Percentiles rank a stretch among this genome's conserved stretches.
Evolutionary conservation across 306 rosid species (phyloP).

Genomic region (Lagenaria siceraria): DNA sequence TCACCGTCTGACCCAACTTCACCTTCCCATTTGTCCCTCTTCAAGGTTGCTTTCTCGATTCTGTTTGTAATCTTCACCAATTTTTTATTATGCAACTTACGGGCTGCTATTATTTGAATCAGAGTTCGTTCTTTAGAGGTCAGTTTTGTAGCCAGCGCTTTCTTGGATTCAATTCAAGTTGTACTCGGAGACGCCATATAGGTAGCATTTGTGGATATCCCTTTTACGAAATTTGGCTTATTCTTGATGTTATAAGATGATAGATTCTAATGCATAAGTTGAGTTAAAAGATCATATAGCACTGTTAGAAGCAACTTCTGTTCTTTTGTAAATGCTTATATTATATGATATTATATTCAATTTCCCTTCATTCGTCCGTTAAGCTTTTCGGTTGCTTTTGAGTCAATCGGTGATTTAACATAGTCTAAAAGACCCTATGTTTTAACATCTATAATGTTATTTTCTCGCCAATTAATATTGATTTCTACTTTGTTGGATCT

Average conservation of each 20-base stretch:
- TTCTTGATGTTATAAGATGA: neutral
- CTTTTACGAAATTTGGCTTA: neutral
- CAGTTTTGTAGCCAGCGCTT: constrained; percentile 27
- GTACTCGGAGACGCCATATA: constrained; percentile 31
- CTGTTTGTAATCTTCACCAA: neutral
- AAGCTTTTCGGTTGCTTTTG: too few relatives aligned
- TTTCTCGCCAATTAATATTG: too few relatives aligned
- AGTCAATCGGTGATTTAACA: too few relatives aligned
- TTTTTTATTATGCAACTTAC: neutral
- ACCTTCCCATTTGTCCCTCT: constrained; percentile 20
- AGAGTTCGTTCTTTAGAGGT: constrained; percentile 42
- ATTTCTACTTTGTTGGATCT: too few relatives aligned
- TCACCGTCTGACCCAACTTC: constrained; percentile 19
- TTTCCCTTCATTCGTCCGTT: too few relatives aligned
- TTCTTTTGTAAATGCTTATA: too few relatives aligned
- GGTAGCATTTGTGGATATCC: constrained; percentile 21
- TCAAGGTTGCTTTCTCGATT: constrained; percentile 22
- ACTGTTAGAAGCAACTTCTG: neutral
- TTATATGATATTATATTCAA: too few relatives aligned
- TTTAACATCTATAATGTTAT: too few relatives aligned
- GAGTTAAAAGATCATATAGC: neutral
- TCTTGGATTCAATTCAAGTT: constrained; percentile 21
- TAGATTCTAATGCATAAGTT: neutral
- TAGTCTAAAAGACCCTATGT: too few relatives aligned
- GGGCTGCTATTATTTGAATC: constrained; percentile 44